These are phyloP conservation scores for Sugiyamaella americana DNA, from an alignment of 805 yeast species.

Conservation along the genomic window DNA sequence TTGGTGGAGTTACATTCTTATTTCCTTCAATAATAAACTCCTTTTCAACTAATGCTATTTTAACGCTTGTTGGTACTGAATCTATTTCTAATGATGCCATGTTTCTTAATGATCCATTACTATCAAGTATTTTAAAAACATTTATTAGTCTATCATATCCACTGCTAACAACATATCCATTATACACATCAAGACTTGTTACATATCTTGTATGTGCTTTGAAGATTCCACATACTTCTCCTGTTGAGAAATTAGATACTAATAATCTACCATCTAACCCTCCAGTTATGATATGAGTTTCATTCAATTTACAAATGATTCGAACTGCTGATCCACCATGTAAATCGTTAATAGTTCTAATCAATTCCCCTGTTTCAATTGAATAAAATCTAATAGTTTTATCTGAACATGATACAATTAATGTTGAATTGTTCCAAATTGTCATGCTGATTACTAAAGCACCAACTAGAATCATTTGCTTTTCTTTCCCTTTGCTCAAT, in stretches of 20 bases:
- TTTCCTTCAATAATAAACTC: neutral
- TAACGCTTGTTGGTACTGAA: constrained; percentile 13
- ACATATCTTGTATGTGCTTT: constrained; percentile 39
- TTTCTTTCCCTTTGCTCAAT: neutral
- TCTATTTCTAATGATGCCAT: neutral
- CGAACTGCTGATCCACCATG: constrained; percentile 16
- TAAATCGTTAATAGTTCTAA: constrained; percentile 3
- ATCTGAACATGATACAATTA: constrained; percentile 14
- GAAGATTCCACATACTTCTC: constrained; percentile 18
- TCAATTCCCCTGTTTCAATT: constrained; percentile 2
- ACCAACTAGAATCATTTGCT: neutral
- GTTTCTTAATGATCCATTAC: neutral
- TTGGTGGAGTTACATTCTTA: neutral
- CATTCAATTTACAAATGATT: constrained; percentile 17
- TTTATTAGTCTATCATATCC: constrained; percentile 25
- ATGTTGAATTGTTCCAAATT: neutral
- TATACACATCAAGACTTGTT: constrained; percentile 33
- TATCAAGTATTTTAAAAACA: constrained; percentile 12
- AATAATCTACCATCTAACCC: constrained; percentile 50
- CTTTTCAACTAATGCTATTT: constrained; percentile 1
- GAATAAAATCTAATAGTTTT: constrained; percentile 7
- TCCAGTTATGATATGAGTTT: constrained; percentile 34
- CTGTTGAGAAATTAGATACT: constrained; percentile 20
- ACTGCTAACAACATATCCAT: constrained; percentile 36
- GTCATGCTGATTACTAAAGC: neutral